These are phyloP conservation scores for Neurospora sublineolata DNA, from an alignment of 495 filamentous ascomycete genomes.

Conservation along the genomic window DNA sequence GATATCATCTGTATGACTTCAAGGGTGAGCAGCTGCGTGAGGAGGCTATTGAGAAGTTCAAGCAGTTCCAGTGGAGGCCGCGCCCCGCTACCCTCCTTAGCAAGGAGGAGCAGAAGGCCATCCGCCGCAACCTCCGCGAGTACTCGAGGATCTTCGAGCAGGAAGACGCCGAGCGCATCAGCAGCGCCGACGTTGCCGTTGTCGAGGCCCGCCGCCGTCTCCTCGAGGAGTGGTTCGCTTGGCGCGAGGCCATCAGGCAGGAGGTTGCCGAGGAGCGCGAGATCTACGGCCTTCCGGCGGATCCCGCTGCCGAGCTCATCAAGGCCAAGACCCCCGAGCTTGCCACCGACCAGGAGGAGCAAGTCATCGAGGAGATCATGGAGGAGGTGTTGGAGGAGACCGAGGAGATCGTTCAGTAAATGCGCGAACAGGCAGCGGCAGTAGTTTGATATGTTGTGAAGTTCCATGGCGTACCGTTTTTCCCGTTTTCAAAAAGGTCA, in stretches of 20 bases:
- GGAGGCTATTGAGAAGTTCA: conserved; percentile 91
- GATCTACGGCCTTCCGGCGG: conserved; percentile 52
- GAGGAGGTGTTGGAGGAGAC: conserved; percentile 91
- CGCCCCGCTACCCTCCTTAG: conserved; percentile 77
- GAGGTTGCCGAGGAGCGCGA: conserved; percentile 62
- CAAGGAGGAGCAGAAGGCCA: conserved; percentile 91
- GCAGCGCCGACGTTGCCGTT: conserved; percentile 83
- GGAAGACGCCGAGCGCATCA: conserved; percentile 83
- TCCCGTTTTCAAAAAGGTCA: not conserved
- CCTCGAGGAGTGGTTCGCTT: conserved; percentile 82
- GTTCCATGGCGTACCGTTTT: not conserved
- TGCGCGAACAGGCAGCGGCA: not conserved
- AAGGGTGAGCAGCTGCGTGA: conserved; percentile 80
- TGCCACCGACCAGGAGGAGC: conserved; percentile 50
- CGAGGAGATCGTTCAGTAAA: conserved; percentile 52
- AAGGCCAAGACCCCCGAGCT: conserved; percentile 33
- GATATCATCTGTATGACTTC: conserved; percentile 97
- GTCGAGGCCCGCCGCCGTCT: conserved; percentile 75
- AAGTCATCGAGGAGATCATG: conserved; percentile 76
- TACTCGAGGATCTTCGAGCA: conserved; percentile 91
- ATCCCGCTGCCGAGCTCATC: conserved; percentile 47
- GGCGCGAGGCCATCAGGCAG: conserved; percentile 63
- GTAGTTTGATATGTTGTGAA: not conserved
- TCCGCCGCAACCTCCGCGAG: conserved; percentile 96
- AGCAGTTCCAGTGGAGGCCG: conserved; percentile 91